These are phyloP conservation scores for Calonectria honghensis DNA, from an alignment of 2,329 filamentous ascomycete species.

Conservation along the genomic window DNA sequence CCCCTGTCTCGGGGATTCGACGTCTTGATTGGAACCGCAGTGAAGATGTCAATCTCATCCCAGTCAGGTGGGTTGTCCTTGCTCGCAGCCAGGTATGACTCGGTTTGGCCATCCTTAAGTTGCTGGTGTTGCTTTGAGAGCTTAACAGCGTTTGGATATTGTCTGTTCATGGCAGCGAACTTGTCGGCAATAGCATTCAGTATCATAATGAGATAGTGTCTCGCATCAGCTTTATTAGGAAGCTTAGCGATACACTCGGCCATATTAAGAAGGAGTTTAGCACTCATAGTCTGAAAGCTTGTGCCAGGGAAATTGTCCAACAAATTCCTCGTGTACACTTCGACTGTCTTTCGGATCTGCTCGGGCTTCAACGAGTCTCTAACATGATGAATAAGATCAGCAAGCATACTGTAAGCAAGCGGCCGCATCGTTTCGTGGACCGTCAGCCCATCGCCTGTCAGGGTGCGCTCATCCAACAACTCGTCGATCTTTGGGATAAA, in stretches of 20 bases:
- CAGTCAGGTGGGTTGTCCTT: constrained; percentile 89
- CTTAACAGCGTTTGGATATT: constrained; percentile 96
- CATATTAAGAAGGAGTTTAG: constrained; percentile 97
- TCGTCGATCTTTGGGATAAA: constrained; percentile 97
- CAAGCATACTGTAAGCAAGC: constrained; percentile 97
- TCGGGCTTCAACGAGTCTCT: constrained; percentile 90
- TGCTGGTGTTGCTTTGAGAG: constrained; percentile 85
- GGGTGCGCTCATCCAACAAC: constrained; percentile 91
- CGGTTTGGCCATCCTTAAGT: constrained; percentile 76
- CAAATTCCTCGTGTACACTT: constrained; percentile 97
- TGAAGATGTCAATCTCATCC: constrained; percentile 99
- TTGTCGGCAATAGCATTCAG: constrained; percentile 98
- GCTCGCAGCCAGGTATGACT: constrained; percentile 90
- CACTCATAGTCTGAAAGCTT: constrained; percentile 99
- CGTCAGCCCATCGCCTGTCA: constrained; percentile 96
- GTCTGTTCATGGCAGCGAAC: constrained; percentile 97
- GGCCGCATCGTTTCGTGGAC: constrained; percentile 98
- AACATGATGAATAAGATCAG: constrained; percentile 97
- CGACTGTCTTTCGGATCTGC: constrained; percentile 95
- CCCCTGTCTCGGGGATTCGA: constrained; percentile 92
- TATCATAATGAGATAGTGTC: constrained; percentile 97
- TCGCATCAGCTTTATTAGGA: constrained; percentile 93
- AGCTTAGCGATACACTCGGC: constrained; percentile 97
- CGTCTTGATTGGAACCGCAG: constrained; percentile 95
- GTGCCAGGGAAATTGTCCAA: constrained; percentile 98